Evolutionary conservation across 2,329 filamentous ascomycete species (phyloP).

Genomic region (Diaporthe capsici): DNA sequence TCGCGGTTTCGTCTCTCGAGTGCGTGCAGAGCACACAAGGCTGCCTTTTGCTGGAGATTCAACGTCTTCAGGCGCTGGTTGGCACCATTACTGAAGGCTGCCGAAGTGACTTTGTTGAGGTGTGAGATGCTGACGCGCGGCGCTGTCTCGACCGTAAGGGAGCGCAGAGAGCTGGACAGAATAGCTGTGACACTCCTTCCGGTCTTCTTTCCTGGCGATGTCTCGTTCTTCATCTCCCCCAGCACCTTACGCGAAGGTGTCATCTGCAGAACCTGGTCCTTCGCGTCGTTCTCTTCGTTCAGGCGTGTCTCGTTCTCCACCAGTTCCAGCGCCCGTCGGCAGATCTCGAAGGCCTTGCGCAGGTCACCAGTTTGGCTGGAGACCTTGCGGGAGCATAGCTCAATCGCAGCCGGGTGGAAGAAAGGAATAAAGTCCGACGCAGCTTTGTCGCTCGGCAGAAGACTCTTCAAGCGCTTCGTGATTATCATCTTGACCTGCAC

Average conservation of each 20-base stretch:
- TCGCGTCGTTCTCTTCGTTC: conserved; percentile 76
- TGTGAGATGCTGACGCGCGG: conserved; percentile 92
- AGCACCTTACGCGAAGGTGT: conserved; percentile 83
- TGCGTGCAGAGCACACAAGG: conserved; percentile 88
- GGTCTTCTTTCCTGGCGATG: conserved; percentile 61
- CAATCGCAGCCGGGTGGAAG: conserved; percentile 92
- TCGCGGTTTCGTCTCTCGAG: conserved; percentile 82
- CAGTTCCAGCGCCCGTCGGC: conserved; percentile 88
- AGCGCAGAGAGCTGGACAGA: conserved; percentile 68
- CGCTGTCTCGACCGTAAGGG: conserved; percentile 81
- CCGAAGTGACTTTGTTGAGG: conserved; percentile 90
- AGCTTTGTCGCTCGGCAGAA: conserved; percentile 72
- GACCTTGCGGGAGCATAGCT: conserved; percentile 94
- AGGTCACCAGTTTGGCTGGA: conserved; percentile 94
- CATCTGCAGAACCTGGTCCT: conserved; percentile 69
- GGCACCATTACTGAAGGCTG: conserved; percentile 91
- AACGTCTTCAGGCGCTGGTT: conserved; percentile 86
- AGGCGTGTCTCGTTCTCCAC: conserved; percentile 87
- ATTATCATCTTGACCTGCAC: conserved; percentile 90
- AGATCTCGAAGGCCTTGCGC: conserved; percentile 95
- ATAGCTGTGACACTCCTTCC: conserved; percentile 61
- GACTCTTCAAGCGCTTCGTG: conserved; percentile 82
- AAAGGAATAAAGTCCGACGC: conserved; percentile 80
- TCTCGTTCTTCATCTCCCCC: conserved; percentile 84
- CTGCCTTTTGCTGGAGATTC: conserved; percentile 97